phyloP scores from a whole-genome alignment of 176 grass and related monocot genomes.

The Musa schizocarpa region DNA sequence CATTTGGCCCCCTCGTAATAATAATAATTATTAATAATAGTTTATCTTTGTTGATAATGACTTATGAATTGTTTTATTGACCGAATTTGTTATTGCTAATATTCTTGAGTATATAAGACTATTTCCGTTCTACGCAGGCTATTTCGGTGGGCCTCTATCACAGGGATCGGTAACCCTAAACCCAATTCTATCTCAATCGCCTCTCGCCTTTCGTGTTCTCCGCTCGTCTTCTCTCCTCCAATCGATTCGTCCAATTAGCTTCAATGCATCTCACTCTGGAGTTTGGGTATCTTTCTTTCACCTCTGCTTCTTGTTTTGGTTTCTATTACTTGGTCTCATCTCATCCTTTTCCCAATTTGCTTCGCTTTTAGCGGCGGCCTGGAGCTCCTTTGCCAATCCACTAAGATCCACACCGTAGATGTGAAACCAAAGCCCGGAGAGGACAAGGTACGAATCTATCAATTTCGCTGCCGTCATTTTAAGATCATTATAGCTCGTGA shows the following conservation, averaged over 20 bases:
- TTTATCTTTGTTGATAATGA: too few species aligned
- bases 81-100: too few species aligned
- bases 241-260: neutral
- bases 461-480: neutral
- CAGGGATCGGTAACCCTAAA: too few species aligned
- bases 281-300: constrained; percentile 51
- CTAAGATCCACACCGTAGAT: constrained; percentile 71
- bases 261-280: constrained; percentile 75
- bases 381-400: constrained; percentile 67
- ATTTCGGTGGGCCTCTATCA: too few species aligned
- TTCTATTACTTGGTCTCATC: neutral
- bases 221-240: neutral
- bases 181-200: too few species aligned
- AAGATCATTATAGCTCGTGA: neutral
- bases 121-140: too few species aligned
- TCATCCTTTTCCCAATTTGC: neutral
- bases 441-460: constrained; percentile 26
- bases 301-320: neutral
- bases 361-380: constrained; percentile 51
- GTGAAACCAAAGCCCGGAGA: constrained; percentile 32
- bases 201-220: too few species aligned
- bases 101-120: too few species aligned
- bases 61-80: too few species aligned
- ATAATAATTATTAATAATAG: too few species aligned
- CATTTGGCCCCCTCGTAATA: too few species aligned